Evolutionary conservation across 208 protist genomes (phyloP).

Genomic region (Leishmania amazonensis): DNA sequence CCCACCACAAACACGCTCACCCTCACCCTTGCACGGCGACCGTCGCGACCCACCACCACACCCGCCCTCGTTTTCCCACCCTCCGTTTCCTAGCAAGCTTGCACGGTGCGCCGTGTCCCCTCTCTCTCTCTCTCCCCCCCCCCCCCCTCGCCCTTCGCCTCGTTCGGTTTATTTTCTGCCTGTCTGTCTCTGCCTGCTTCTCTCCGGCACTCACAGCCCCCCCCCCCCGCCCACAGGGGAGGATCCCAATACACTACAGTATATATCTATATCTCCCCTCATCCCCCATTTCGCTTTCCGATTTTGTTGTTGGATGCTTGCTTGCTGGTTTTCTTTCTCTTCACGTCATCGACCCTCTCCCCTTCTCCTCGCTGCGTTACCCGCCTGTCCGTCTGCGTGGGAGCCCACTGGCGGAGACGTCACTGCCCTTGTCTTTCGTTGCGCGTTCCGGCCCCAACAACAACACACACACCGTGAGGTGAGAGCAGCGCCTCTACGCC

Average conservation of each 20-base stretch:
- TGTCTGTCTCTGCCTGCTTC: not conserved
- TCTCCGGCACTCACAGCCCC: too few species aligned
- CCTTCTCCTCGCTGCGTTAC: not conserved
- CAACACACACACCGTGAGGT: not conserved
- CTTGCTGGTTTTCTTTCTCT: not conserved
- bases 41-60: not conserved
- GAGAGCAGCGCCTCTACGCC: not conserved
- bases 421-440: not conserved
- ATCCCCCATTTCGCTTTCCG: not conserved
- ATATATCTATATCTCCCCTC: not conserved
- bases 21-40: not conserved
- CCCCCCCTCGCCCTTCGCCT: not conserved
- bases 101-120: not conserved
- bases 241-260: too few species aligned
- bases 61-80: not conserved
- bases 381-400: not conserved
- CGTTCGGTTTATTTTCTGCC: too few species aligned
- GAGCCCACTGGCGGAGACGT: not conserved
- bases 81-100: not conserved
- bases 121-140: not conserved
- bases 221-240: too few species aligned
- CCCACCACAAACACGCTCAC: not conserved
- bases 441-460: not conserved
- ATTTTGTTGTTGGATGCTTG: not conserved
- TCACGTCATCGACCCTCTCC: not conserved